These are phyloP conservation scores for Circinella umbellata DNA, from an alignment of 371 early-diverging fungal genomes.

Conservation along the genomic window DNA sequence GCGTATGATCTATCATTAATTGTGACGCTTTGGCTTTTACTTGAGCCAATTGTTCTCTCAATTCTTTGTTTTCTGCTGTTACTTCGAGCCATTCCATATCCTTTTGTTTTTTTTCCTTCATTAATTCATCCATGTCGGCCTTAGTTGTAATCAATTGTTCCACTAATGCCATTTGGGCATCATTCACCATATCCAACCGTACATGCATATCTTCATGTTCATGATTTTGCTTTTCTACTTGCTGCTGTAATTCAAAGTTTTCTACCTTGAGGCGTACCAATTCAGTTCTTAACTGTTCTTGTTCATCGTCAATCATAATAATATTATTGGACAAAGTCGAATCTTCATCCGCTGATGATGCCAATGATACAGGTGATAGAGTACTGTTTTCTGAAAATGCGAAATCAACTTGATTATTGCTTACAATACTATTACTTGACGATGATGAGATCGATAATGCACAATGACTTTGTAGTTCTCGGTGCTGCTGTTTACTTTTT, in stretches of 20 bases:
- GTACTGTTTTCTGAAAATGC: conserved; percentile 21
- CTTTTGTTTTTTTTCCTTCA: conserved; percentile 28
- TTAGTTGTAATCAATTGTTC: conserved; percentile 38
- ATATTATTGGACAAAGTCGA: background rate
- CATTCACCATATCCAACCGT: conserved; percentile 47
- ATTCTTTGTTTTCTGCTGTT: conserved; percentile 15
- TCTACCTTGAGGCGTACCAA: conserved; percentile 37
- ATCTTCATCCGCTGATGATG: conserved; percentile 7
- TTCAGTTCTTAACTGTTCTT: conserved; percentile 22
- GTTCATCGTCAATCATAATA: conserved; percentile 8
- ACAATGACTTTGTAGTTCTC: background rate
- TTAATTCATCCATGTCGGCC: conserved; percentile 35
- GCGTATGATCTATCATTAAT: background rate
- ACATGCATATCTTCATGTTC: conserved; percentile 35
- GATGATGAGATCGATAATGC: conserved; percentile 1
- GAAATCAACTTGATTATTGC: background rate
- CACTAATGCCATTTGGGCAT: conserved; percentile 46
- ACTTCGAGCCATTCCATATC: conserved; percentile 27
- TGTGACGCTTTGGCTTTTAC: background rate
- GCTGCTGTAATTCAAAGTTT: conserved; percentile 41
- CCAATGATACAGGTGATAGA: conserved; percentile 7
- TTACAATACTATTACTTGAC: conserved; percentile 15
- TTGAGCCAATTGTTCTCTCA: conserved; percentile 15
- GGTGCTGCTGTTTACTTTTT: conserved; percentile 13
- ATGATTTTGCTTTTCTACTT: conserved; percentile 31